These are phyloP conservation scores for Orbilia javanica DNA, from an alignment of 2,329 filamentous ascomycete genomes.

Conservation along the genomic window DNA sequence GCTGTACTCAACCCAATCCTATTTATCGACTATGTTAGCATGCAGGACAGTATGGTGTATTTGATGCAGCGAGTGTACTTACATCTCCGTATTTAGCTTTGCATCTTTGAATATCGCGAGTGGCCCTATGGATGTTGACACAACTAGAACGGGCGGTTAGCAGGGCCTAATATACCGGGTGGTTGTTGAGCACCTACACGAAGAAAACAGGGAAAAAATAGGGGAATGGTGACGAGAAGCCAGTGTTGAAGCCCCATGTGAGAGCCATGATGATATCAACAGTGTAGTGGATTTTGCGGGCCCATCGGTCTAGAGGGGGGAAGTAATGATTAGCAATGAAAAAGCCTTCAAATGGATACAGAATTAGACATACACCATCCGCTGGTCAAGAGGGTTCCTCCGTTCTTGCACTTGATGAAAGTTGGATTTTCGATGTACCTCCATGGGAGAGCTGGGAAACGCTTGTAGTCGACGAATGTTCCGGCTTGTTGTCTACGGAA, in stretches of 20 bases:
- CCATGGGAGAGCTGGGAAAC: constrained; percentile 93
- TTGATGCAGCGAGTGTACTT: neutral
- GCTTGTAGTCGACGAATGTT: constrained; percentile 76
- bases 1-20: constrained; percentile 85
- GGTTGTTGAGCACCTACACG: constrained; percentile 64
- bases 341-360: constrained; percentile 14
- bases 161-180: constrained; percentile 73
- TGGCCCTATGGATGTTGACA: constrained; percentile 74
- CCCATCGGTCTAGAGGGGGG: constrained; percentile 73
- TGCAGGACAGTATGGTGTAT: neutral
- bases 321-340: constrained; percentile 52
- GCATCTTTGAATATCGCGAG: constrained; percentile 81
- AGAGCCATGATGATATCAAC: constrained; percentile 83
- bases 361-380: constrained; percentile 77
- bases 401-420: constrained; percentile 78
- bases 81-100: constrained; percentile 78
- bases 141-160: constrained; percentile 36
- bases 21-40: constrained; percentile 9
- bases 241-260: constrained; percentile 83
- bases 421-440: constrained; percentile 84
- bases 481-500: constrained; percentile 86
- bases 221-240: constrained; percentile 83
- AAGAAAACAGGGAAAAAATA: constrained; percentile 94
- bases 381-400: constrained; percentile 82
- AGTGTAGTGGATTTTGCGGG: constrained; percentile 84